A percentile compares a stretch with the other conserved stretches of the same genome.
phyloP scores from a whole-genome alignment of 2,329 filamentous ascomycete species.

The Aschersonia sp. region DNA sequence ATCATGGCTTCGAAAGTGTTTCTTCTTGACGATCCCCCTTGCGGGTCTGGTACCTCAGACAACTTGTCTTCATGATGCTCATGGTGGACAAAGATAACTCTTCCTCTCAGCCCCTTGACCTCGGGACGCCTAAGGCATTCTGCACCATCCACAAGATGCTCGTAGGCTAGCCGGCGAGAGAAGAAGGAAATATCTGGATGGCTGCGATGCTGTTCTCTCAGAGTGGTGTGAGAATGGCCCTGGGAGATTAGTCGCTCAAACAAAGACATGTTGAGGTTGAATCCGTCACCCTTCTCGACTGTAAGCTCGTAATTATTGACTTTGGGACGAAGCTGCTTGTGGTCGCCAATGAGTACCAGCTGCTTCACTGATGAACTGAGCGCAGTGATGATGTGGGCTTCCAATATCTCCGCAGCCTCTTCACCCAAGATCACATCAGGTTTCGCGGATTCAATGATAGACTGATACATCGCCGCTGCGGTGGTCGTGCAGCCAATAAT shows the following conservation, averaged over 20 bases:
- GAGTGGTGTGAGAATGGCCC: conserved; percentile 36
- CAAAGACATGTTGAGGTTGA: conserved; percentile 50
- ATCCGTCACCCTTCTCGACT: conserved; percentile 50
- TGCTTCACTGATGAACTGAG: conserved; percentile 42
- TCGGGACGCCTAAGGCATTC: conserved; percentile 29
- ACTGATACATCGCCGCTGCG: conserved; percentile 46
- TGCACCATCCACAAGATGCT: conserved; percentile 38
- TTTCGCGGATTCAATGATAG: conserved; percentile 34
- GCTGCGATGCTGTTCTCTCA: conserved; percentile 54
- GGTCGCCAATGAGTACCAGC: conserved; percentile 57
- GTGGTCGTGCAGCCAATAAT: conserved; percentile 62
- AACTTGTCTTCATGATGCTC: conserved; percentile 32
- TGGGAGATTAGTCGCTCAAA: conserved; percentile 52
- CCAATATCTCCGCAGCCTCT: conserved; percentile 61
- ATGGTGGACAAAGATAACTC: conserved; percentile 56
- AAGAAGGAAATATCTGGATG: conserved; percentile 50
- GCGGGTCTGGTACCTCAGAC: conserved; percentile 1
- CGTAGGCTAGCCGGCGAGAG: conserved; percentile 45
- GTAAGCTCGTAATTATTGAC: conserved; percentile 44
- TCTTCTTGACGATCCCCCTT: background rate
- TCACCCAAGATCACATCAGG: conserved; percentile 53
- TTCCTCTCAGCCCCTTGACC: conserved; percentile 41
- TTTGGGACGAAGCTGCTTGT: conserved; percentile 58
- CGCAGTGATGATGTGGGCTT: conserved; percentile 47
- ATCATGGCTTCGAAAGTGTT: conserved; percentile 54